phyloP scores from a whole-genome alignment of 768 basidiomycete genomes.

The Boletus rubroflammeus region DNA sequence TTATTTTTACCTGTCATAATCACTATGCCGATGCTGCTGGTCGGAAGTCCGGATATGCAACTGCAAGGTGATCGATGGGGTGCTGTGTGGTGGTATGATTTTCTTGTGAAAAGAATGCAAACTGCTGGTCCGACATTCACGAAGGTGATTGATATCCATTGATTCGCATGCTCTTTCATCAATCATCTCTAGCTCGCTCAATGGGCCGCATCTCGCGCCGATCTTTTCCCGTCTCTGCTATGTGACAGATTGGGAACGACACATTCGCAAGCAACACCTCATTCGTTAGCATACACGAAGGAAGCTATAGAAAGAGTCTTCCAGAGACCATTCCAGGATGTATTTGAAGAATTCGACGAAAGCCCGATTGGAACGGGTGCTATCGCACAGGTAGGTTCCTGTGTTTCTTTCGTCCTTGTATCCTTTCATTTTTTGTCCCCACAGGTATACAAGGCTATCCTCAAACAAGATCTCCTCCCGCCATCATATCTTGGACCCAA shows the following conservation, averaged over 20 bases:
- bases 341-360: constrained; percentile 87
- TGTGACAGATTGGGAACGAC: constrained; percentile 82
- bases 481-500: constrained; percentile 80
- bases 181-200: constrained; percentile 70
- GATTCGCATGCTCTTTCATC: constrained; percentile 6
- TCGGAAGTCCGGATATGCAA: constrained; percentile 51
- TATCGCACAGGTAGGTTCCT: constrained; percentile 71
- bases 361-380: constrained; percentile 94
- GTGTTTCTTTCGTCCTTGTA: background rate
- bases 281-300: constrained; percentile 77
- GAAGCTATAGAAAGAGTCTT: constrained; percentile 81
- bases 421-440: background rate
- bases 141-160: constrained; percentile 56
- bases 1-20: constrained; percentile 89
- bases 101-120: constrained; percentile 87
- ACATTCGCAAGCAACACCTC: constrained; percentile 84
- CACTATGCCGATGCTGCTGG: constrained; percentile 77
- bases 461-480: constrained; percentile 81
- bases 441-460: constrained; percentile 84
- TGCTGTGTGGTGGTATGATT: constrained; percentile 96
- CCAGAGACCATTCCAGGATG: constrained; percentile 74
- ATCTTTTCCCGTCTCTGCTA: constrained; percentile 84
- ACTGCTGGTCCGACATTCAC: constrained; percentile 95
- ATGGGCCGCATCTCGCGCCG: constrained; percentile 96
- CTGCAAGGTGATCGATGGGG: constrained; percentile 83